A percentile compares a stretch with the other conserved stretches of the same genome.
These are phyloP conservation scores for Xylariaceae sp. DNA, from an alignment of 2,329 filamentous ascomycete species.

Conservation along the genomic window DNA sequence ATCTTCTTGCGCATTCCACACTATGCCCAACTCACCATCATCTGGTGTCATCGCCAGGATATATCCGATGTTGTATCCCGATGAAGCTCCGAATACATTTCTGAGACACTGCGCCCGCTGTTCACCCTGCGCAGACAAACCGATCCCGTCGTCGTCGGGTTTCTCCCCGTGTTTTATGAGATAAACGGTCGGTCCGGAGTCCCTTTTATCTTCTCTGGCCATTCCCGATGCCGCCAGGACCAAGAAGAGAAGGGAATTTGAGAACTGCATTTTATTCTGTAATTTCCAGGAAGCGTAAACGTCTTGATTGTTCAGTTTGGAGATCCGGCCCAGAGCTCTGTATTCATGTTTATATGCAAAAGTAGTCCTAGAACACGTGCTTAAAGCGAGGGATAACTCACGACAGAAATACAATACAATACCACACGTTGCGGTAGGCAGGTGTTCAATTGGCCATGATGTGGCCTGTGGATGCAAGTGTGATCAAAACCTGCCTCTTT, in stretches of 20 bases:
- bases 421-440: neutral
- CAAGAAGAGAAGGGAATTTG: neutral
- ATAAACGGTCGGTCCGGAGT: constrained; percentile 48
- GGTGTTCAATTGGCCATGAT: neutral
- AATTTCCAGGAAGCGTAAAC: neutral
- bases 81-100: constrained; percentile 49
- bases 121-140: constrained; percentile 48
- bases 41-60: constrained; percentile 56
- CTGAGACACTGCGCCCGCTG: constrained; percentile 57
- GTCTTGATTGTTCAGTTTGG: neutral
- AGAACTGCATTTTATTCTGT: neutral
- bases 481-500: neutral
- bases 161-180: constrained; percentile 64
- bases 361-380: neutral
- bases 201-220: neutral
- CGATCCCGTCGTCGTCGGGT: constrained; percentile 43
- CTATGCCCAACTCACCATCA: constrained; percentile 30
- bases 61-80: constrained; percentile 51
- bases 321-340: neutral
- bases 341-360: neutral
- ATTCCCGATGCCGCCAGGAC: neutral
- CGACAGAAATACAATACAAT: neutral
- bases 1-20: neutral
- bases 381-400: neutral
- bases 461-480: neutral